Percentiles rank a stretch among this genome's conserved stretches.
Conservation (phyloP, 768 basidiomycete species). For the Asterophora parasitica region DNA sequence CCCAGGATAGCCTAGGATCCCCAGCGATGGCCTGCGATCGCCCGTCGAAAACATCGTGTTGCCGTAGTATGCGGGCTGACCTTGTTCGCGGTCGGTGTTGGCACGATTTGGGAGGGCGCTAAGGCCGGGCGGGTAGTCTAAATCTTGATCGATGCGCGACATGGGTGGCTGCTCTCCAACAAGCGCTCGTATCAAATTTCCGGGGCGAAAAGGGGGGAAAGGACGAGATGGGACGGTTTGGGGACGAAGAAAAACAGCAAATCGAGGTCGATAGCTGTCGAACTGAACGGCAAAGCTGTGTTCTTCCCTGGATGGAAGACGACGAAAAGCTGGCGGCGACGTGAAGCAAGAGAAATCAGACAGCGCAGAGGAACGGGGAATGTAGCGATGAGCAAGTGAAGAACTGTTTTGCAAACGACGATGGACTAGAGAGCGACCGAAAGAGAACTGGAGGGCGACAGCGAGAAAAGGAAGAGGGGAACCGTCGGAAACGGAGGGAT, state of each 20-base stretch:
- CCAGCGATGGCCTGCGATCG: conserved; percentile 28
- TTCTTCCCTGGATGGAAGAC: conserved; percentile 14
- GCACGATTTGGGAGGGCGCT: conserved; percentile 20
- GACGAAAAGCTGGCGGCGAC: conserved; percentile 15
- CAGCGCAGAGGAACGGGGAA: conserved; percentile 17
- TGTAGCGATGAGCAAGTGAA: conserved; percentile 27
- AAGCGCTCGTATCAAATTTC: conserved; percentile 3
- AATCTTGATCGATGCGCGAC: conserved; percentile 43
- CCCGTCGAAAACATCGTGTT: conserved; percentile 18
- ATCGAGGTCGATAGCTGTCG: conserved; percentile 5
- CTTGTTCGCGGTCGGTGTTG: conserved; percentile 18
- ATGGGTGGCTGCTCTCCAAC: conserved; percentile 20
- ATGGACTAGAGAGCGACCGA: conserved; percentile 34
- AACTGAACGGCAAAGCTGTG: conserved; percentile 10
- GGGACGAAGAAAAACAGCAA: conserved; percentile 11
- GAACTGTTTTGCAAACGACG: conserved; percentile 33
- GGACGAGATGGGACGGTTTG: conserved; percentile 18
- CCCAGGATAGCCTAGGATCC: conserved; percentile 13
- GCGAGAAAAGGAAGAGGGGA: conserved; percentile 20
- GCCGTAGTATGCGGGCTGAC: conserved; percentile 16
- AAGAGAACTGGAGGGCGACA: conserved; percentile 31
- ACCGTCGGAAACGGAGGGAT: conserved; percentile 10
- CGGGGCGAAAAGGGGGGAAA: conserved; percentile 13
- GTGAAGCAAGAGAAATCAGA: conserved; percentile 17
- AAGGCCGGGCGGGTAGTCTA: conserved; percentile 32